A percentile compares a stretch with the other conserved stretches of the same genome.
These are phyloP conservation scores for Skeletonema costatum DNA, from an alignment of 108 stramenopile species.

Conservation along the genomic window DNA sequence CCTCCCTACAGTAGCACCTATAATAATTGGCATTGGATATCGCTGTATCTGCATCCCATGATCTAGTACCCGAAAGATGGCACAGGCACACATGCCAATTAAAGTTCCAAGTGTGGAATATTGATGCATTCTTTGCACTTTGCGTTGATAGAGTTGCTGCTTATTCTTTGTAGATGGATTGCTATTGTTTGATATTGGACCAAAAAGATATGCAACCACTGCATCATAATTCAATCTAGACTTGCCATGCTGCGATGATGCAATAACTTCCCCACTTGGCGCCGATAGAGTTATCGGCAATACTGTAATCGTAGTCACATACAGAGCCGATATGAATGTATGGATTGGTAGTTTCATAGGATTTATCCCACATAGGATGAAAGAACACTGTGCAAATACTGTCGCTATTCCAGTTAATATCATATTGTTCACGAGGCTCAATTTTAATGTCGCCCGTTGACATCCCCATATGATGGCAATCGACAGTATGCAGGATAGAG, in stretches of 20 bases:
- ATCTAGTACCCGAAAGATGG: conserved; percentile 59
- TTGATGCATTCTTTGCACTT: conserved; percentile 13
- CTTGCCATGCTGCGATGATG: background rate
- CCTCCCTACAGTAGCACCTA: conserved; percentile 60
- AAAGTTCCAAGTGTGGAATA: conserved; percentile 11
- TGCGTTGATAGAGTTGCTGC: background rate
- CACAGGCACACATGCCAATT: conserved; percentile 17
- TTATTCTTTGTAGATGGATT: background rate
- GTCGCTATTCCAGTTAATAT: background rate
- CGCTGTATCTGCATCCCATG: conserved; percentile 72
- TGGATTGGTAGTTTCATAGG: conserved; percentile 15
- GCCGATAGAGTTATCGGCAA: conserved; percentile 1
- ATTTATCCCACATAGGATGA: conserved; percentile 28
- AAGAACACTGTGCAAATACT: conserved; percentile 8
- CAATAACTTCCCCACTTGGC: background rate
- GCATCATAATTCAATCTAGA: background rate
- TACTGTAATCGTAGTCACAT: conserved; percentile 18
- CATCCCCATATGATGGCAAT: conserved; percentile 8
- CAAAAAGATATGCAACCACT: conserved; percentile 6
- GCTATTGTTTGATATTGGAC: background rate
- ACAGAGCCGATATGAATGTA: conserved; percentile 22
- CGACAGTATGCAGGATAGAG: background rate
- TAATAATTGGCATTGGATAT: conserved; percentile 66
- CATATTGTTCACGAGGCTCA: background rate
- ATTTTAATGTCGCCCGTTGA: background rate